Conservation (phyloP, 192 early-diverging fungal species). For the Coemansia sp. region DNA sequence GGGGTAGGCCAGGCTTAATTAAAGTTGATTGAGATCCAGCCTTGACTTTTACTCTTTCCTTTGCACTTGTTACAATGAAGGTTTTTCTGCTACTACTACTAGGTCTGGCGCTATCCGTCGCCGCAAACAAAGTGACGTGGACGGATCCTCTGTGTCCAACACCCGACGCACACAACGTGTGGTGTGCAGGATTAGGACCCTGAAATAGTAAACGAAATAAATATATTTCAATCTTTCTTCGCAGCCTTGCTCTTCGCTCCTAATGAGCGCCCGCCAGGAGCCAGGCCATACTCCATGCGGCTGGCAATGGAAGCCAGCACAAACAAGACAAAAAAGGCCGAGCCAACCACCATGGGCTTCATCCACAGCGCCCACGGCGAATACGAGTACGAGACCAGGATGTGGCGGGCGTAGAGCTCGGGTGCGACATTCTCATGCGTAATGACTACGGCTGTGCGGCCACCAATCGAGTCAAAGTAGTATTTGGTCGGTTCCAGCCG, state of each 20-base stretch:
- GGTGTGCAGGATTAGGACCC: slow-evolving; percentile 20
- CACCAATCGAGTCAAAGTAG: slow-evolving; percentile 91
- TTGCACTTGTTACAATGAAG: not conserved
- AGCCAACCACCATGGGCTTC: slow-evolving; percentile 63
- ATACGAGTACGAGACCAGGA: slow-evolving; percentile 60
- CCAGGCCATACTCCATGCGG: slow-evolving; percentile 59
- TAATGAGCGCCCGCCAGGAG: not conserved
- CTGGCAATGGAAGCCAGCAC: slow-evolving; percentile 55
- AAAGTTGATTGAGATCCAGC: no score
- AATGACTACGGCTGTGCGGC: slow-evolving; percentile 78
- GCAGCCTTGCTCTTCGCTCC: slow-evolving; percentile 10
- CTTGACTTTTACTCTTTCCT: not conserved
- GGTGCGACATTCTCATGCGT: slow-evolving; percentile 70
- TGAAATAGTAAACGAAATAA: not conserved
- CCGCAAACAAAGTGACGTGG: not conserved
- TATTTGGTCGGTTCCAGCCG: slow-evolving; percentile 60
- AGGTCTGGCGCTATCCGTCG: not conserved
- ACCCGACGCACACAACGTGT: slow-evolving; percentile 25
- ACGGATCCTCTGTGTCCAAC: slow-evolving; percentile 40
- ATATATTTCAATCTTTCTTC: not conserved
- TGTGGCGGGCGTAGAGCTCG: slow-evolving; percentile 56
- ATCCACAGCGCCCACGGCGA: slow-evolving; percentile 46
- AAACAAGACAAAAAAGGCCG: slow-evolving; percentile 58
- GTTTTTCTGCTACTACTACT: not conserved
- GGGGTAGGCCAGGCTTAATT: no score